A percentile compares a stretch with the other conserved stretches of the same genome.
These are phyloP conservation scores for Pseudognaphalium luteoalbum DNA, from an alignment of 129 eudicot species.

Conservation along the genomic window DNA sequence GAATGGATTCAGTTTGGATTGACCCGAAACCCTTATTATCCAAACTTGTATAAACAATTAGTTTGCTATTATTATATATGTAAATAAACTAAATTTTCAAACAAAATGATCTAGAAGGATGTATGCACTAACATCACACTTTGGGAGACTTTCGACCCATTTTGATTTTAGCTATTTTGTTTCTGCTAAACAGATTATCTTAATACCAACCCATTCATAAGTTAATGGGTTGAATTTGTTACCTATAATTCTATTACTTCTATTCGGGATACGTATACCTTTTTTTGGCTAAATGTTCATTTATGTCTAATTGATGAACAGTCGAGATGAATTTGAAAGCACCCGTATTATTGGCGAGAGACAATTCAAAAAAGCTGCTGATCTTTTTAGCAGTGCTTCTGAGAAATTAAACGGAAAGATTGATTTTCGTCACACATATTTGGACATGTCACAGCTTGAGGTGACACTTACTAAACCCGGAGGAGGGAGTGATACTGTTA, in stretches of 20 bases:
- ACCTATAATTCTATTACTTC: neutral
- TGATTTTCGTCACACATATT: conserved; percentile 75
- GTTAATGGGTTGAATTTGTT: neutral
- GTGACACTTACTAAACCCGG: conserved; percentile 68
- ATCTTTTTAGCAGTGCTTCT: conserved; percentile 76
- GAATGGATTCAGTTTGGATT: neutral
- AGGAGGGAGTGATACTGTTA: conserved; percentile 60
- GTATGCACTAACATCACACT: neutral
- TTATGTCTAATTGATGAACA: conserved; percentile 26
- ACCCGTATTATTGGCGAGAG: conserved; percentile 94
- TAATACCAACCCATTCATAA: neutral
- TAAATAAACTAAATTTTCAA: neutral
- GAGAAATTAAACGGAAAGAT: conserved; percentile 78
- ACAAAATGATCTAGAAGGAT: neutral
- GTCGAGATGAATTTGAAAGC: conserved; percentile 97
- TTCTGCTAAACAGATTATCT: neutral
- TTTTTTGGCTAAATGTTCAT: conserved; percentile 14
- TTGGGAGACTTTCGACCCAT: neutral
- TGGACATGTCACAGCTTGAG: conserved; percentile 79
- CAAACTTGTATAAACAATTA: neutral
- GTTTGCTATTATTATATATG: neutral
- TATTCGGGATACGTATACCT: neutral
- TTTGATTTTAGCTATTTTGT: neutral
- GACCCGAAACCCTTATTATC: neutral
- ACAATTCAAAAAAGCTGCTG: conserved; percentile 82